These are phyloP conservation scores for Wickerhamiella lipophila DNA, from an alignment of 805 yeast genomes.

Conservation along the genomic window DNA sequence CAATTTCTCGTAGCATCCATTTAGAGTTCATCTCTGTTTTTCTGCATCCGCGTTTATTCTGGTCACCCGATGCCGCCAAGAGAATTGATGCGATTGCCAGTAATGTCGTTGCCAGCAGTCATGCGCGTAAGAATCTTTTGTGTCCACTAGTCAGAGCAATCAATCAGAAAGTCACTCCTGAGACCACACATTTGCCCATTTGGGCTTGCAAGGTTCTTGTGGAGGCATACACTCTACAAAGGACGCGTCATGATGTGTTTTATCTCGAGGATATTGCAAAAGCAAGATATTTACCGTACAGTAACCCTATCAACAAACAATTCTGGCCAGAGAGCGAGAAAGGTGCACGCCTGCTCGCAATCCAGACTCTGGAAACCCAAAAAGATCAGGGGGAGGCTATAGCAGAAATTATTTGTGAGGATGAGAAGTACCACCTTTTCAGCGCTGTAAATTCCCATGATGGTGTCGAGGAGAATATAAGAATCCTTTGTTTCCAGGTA, in stretches of 20 bases:
- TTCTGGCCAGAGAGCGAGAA: slow-evolving; percentile 50
- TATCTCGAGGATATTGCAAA: slow-evolving; percentile 48
- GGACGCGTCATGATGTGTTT: slow-evolving; percentile 45
- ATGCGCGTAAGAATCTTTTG: slow-evolving; percentile 54
- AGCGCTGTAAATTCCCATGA: slow-evolving; percentile 45
- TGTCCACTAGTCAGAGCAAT: slow-evolving; percentile 44
- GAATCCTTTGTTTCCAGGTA: slow-evolving; percentile 48
- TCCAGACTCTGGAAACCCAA: slow-evolving; percentile 33
- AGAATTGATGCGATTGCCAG: slow-evolving; percentile 24
- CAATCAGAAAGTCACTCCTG: slow-evolving; percentile 18
- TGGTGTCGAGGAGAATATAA: slow-evolving; percentile 53
- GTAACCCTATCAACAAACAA: slow-evolving; percentile 14
- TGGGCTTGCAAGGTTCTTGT: slow-evolving; percentile 46
- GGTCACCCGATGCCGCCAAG: slow-evolving; percentile 24
- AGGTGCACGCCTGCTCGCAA: slow-evolving; percentile 38
- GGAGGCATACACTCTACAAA: slow-evolving; percentile 36
- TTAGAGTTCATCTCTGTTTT: slow-evolving; percentile 39
- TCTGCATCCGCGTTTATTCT: slow-evolving; percentile 30
- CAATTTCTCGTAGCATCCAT: slow-evolving; percentile 57
- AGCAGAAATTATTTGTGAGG: background rate
- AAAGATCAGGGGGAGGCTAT: slow-evolving; percentile 8
- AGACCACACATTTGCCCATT: background rate
- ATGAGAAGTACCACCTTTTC: slow-evolving; percentile 33
- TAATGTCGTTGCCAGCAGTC: slow-evolving; percentile 24
- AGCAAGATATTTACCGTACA: slow-evolving; percentile 29